These are phyloP conservation scores for Tetrahymena borealis DNA, from an alignment of 73 alveolate species.

Conservation along the genomic window DNA sequence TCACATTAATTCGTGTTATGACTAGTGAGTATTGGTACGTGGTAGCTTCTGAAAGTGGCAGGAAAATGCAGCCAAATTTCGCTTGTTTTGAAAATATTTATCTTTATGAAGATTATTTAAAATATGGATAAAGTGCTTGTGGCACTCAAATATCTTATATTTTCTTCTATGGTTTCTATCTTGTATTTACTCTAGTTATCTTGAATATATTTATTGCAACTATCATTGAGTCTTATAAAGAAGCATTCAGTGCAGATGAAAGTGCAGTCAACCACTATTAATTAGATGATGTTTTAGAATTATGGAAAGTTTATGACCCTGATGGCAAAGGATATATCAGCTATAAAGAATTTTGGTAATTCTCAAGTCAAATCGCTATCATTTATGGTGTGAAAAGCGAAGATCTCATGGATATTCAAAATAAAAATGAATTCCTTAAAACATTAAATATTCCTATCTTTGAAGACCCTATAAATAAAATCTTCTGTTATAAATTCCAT, in stretches of 20 bases:
- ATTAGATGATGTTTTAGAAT: conserved; percentile 30
- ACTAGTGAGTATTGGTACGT: conserved; percentile 37
- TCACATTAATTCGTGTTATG: conserved; percentile 15
- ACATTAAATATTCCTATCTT: conserved; percentile 26
- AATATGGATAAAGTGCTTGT: conserved; percentile 39
- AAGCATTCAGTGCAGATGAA: conserved; percentile 30
- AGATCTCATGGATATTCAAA: conserved; percentile 33
- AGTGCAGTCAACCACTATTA: conserved; percentile 35
- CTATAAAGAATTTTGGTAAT: conserved; percentile 40
- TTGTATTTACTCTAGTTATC: conserved; percentile 28
- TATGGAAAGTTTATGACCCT: conserved; percentile 36
- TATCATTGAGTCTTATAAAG: conserved; percentile 32
- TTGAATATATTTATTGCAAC: conserved; percentile 29
- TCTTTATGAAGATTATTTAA: conserved; percentile 13
- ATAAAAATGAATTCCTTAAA: conserved; percentile 29
- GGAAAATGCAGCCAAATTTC: conserved; percentile 12
- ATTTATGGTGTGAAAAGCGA: conserved; percentile 31
- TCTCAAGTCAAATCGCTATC: conserved; percentile 36
- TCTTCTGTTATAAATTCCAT: conserved; percentile 37
- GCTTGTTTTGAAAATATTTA: conserved; percentile 18
- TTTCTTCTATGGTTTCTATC: conserved; percentile 8
- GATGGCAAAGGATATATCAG: conserved; percentile 36
- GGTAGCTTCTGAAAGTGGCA: neutral
- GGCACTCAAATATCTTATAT: conserved; percentile 22
- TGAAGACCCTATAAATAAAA: conserved; percentile 13